Evolutionary conservation across 2,329 filamentous ascomycete species (phyloP), one percentile per base, ranked within the genome.

Genomic region (Trichoderma citrinoviride): DNA sequence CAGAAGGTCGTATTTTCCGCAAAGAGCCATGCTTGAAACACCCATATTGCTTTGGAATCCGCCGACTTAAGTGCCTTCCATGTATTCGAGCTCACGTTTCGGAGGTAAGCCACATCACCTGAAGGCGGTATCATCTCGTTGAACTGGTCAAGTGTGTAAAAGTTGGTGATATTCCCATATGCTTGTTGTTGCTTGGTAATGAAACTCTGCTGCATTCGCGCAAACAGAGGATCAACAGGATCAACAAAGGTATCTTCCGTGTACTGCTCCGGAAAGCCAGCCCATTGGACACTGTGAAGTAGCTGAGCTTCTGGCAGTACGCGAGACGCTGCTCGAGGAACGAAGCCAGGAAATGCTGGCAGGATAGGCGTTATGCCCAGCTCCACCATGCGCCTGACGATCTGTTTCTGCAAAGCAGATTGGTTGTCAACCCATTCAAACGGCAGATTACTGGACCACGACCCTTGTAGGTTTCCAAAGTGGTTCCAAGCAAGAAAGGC

Each of bases 11-110:
- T 69, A 43, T 77, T 78, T 6, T 75, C 76, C 33, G 76, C 79
- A 71, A 84, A 85, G 1, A 85, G 74, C 75, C 80, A 83, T 12
- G 80, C 78, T 68, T 85, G 82, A 66, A 85, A 79, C 67, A 84
- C 71, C 83, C 82, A 84, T 3, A 82, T 72, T 1, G 82, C 81
- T 15, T 77, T 80, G 12, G 49, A 4, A 19, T 33, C 49, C 1
- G 49, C 49, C n/a, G 27, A 29, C 29, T 33, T 52, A 4, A 52
- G 49, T 33, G 49, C 27, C 3, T 33, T 33, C 49, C 49, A 52
- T 3, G 25, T 52, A 27, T 52, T 33, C 12, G 27, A 52, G 17
- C 49, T 33, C 27, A 27, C 49, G 33, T 52, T 50, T 29, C 27
- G 29, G 8, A 52, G n/a, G 17, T 52, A 52, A 10, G 12, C 25